Evolutionary conservation across 116 monocot species (phyloP), one percentile per base, ranked within the genome.

Genomic region (Dioscorea cayenensis): DNA sequence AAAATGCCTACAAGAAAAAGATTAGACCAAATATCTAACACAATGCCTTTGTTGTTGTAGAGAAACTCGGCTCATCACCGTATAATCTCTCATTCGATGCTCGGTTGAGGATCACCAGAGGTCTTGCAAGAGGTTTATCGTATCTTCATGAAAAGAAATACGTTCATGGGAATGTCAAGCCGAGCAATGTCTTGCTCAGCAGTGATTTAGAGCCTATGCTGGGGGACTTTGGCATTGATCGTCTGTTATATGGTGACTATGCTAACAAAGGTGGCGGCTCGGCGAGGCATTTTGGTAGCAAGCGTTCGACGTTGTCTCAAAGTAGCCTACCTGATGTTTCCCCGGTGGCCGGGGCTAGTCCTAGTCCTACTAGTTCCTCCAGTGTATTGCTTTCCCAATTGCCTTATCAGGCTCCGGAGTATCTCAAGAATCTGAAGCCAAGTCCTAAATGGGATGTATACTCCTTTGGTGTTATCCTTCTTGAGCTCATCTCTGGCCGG

Each of bases 91-190:
- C 67, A 29, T 94, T 84, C 89, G 90, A 91, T 28, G 37, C 78
- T 9, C 83, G 99, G 28, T 70, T 99, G 27, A 67, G 91, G 66
- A 85, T 99, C 10, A 80, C 85, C 35, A 79, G 84, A 43, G 99
- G 99, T 17, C 77, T 94, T 5, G 99, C 99, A n/a, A 80, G 87
- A 51, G 91, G 86, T 3, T 79, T 99, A 18, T 77, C 91, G 1
- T 94, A 78, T 76, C 72, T 99, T 36, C 99, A 99, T 66, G 99
- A 99, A 14, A 99, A 85, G 86, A 99, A 91, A 74, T 77, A 51
- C 64, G 79, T 99, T 18, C 99, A 99, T 59, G 99, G 87, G 22
- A 87, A 91, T 52, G n/a, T 99, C 35, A 91, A 94, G 71, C 99
- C 99, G 3, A 85, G 85, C 84, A 99, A 99, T 82, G 80, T 99